phyloP scores from a whole-genome alignment of 2,329 filamentous ascomycete genomes.

The Epichloe coenophiala region DNA sequence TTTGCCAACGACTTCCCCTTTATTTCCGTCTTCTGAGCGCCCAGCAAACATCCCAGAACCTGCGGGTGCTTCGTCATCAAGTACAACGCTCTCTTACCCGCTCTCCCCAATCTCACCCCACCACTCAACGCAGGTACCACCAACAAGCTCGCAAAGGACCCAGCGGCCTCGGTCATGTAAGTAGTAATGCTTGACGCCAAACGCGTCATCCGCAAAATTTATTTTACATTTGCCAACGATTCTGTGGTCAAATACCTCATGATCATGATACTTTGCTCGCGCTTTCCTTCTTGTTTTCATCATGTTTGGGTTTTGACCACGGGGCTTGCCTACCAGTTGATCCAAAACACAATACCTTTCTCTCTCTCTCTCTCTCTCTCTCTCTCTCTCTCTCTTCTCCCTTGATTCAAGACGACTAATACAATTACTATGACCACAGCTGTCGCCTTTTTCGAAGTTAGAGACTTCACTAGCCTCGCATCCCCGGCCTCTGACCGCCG shows the following conservation, averaged over 20 bases:
- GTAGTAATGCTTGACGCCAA: neutral
- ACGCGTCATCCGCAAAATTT: neutral
- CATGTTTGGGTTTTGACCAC: too few relatives aligned
- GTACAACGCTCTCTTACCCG: conserved; percentile 8
- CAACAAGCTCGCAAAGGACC: neutral
- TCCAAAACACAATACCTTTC: too few relatives aligned
- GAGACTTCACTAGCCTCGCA: conserved; percentile 3
- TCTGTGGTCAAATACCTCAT: too few relatives aligned
- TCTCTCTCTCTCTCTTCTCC: too few relatives aligned
- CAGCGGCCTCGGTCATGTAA: conserved; percentile 4
- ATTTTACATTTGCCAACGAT: neutral
- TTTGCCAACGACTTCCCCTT: conserved; percentile 8
- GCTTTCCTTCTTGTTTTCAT: too few relatives aligned
- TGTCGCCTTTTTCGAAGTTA: neutral
- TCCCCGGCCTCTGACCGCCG: conserved; percentile 12
- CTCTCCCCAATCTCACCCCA: conserved; percentile 2
- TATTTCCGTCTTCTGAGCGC: conserved; percentile 9
- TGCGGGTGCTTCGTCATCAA: conserved; percentile 8
- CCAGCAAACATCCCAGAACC: conserved; percentile 10
- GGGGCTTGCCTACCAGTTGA: too few relatives aligned
- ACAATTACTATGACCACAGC: neutral
- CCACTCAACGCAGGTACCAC: conserved; percentile 1
- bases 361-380: too few relatives aligned
- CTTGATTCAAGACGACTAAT: neutral
- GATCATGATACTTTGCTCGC: too few relatives aligned